Evolutionary conservation across 345 rosid species (phyloP), one percentile per base, ranked within the genome.

Genomic region (Eucalyptus sp.): DNA sequence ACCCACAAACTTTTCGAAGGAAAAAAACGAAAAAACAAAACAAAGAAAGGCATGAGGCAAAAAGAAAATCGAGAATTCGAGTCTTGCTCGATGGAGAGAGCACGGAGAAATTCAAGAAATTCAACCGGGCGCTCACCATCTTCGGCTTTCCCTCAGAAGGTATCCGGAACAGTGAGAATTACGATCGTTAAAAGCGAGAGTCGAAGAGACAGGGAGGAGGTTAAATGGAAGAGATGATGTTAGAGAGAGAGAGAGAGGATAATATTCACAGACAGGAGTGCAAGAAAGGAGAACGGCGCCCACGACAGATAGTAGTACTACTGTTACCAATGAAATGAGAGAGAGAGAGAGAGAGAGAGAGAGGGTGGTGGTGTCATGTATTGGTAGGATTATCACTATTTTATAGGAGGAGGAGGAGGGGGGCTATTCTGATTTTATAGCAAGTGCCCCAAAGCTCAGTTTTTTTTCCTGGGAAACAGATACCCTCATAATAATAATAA

Each of bases 211-310:
- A 29, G 88, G 41, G 60, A 29, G 64, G 58, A 50, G 60, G 54
- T 58, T 58, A 8, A 18, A 54, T 48, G 83, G 88, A 87, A 54
- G 89, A 62, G 64, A 86, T 83, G 86, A 44, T 44, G 86, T 87
- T 33, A 83, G 93, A 56, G 51, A 68, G 51, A 50, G 89, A 88
- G 88, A 71, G 86, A 54, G 91, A 89, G 92, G 68, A 64, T 64
- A 64, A 14, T n/a, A 64, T 64, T 64, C 76, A 64, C 76, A 64
- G 76, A n/a, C 27, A 68, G 81, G 44, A 37, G 84, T 20, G 84
- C 48, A 76, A 22, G 84, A 76, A 76, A 76, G 29, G 92, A 62
- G 93, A 91, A 91, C 94, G 95, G 95, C 97, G 96, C 96, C 95
- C 92, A 96, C 94, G 90, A 88, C 88, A 91, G 89, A 88, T 87